Evolutionary conservation across 495 filamentous ascomycete species (phyloP).

Genomic region (Parathielavia hyrcaniae): DNA sequence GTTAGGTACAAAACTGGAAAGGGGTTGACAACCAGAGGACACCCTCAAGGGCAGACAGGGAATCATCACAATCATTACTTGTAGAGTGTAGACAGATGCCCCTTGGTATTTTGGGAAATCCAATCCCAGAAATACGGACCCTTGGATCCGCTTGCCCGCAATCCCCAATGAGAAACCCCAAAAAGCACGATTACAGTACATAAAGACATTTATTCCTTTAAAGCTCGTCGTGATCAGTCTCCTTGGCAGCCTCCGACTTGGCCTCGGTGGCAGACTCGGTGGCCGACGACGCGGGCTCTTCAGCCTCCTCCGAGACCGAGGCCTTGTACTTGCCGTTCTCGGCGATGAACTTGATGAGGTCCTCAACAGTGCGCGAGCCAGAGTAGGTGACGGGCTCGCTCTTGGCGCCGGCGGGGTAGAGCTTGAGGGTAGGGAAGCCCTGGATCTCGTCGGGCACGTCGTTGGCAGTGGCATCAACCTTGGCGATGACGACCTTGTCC

Average conservation of each 20-base stretch:
- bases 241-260: constrained; percentile 33
- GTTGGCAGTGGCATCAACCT: constrained; percentile 95
- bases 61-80: constrained; percentile 12
- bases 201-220: constrained; percentile 36
- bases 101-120: constrained; percentile 30
- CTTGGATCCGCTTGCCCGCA: constrained; percentile 14
- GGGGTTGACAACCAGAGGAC: background rate
- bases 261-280: constrained; percentile 34
- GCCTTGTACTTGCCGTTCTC: constrained; percentile 89
- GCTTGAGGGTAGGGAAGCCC: constrained; percentile 99
- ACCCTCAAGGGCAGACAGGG: background rate
- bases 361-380: constrained; percentile 85
- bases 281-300: constrained; percentile 44
- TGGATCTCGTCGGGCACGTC: constrained; percentile 95
- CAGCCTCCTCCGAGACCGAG: constrained; percentile 48
- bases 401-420: constrained; percentile 90
- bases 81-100: constrained; percentile 26
- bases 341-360: constrained; percentile 87
- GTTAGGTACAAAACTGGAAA: background rate
- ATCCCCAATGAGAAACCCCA: constrained; percentile 26
- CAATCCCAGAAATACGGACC: constrained; percentile 22
- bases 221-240: constrained; percentile 58
- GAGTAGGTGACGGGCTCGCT: constrained; percentile 75
- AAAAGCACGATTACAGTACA: constrained; percentile 28
- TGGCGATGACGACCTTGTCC: constrained; percentile 86